Conservation (phyloP, 2,329 filamentous ascomycete species). For the Phyllosticta citrichinensis region DNA sequence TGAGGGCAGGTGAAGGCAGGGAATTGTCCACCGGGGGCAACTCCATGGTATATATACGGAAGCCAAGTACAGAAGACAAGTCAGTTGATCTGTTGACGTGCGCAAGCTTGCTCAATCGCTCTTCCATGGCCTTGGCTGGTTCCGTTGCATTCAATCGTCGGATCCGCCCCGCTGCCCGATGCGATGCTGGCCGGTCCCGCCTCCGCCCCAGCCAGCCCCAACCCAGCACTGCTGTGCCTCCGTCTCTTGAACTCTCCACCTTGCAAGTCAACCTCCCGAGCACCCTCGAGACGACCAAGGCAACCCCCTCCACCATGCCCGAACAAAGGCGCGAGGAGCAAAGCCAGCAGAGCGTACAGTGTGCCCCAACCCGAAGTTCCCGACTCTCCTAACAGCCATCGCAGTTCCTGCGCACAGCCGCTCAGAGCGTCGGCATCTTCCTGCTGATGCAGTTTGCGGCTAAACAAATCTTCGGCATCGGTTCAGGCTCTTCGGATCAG, state of each 20-base stretch:
- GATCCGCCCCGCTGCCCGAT: background rate
- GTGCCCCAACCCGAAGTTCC: background rate
- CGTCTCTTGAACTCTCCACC: background rate
- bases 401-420: conserved; percentile 28
- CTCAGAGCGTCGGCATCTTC: conserved; percentile 51
- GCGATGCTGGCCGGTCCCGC: background rate
- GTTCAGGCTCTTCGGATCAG: conserved; percentile 6
- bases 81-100: conserved; percentile 6
- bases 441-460: conserved; percentile 48
- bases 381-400: background rate
- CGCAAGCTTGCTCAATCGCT: background rate
- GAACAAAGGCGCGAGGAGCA: conserved; percentile 11
- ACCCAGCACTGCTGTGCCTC: background rate
- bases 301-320: conserved; percentile 8
- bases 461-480: conserved; percentile 42
- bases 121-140: conserved; percentile 2
- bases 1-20: background rate
- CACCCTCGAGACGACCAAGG: background rate
- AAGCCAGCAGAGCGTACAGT: conserved; percentile 4
- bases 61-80: background rate
- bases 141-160: background rate
- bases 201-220: background rate
- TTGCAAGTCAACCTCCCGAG: background rate
- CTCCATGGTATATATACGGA: background rate
- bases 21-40: background rate